Conservation (phyloP, 2,329 filamentous ascomycete genomes). For the Aplosporella prunicola region DNA sequence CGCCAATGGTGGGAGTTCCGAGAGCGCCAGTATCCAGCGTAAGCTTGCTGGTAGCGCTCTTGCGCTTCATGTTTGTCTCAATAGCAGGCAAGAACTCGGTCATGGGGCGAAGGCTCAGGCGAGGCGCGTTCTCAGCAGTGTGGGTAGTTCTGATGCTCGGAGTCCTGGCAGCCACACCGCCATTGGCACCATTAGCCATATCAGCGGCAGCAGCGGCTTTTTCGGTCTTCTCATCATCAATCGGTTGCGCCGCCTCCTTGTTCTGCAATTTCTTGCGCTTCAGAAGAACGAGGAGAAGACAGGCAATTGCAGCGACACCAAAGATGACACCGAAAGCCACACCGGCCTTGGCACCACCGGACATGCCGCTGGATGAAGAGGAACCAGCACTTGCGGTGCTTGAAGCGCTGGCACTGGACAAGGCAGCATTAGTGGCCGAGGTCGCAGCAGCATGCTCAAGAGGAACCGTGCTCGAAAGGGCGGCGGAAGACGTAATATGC, state of each 20-base stretch:
- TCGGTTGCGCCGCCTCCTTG: conserved; percentile 43
- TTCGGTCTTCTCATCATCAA: conserved; percentile 34
- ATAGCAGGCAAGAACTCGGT: conserved; percentile 73
- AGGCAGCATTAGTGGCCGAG: conserved; percentile 22
- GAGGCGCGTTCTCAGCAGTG: conserved; percentile 55
- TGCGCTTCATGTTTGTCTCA: conserved; percentile 32
- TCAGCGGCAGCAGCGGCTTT: too few species aligned
- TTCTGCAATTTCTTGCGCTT: conserved; percentile 40
- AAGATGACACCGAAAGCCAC: conserved; percentile 74
- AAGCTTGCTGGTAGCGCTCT: conserved; percentile 29
- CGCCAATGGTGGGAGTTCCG: conserved; percentile 13
- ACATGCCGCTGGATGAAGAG: conserved; percentile 29
- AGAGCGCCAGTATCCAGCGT: conserved; percentile 18
- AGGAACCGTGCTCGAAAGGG: neutral
- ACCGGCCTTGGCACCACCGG: conserved; percentile 58
- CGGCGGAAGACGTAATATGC: conserved; percentile 3
- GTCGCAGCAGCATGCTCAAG: conserved; percentile 11
- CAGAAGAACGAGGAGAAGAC: conserved; percentile 54
- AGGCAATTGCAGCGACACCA: conserved; percentile 54
- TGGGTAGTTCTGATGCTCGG: conserved; percentile 34
- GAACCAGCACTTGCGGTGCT: conserved; percentile 18
- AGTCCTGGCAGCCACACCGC: neutral
- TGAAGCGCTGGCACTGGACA: conserved; percentile 16
- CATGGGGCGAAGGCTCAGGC: conserved; percentile 73
- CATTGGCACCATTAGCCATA: too few species aligned